These are phyloP conservation scores for Lactarius indigo DNA, from an alignment of 768 basidiomycete species.

Conservation along the genomic window DNA sequence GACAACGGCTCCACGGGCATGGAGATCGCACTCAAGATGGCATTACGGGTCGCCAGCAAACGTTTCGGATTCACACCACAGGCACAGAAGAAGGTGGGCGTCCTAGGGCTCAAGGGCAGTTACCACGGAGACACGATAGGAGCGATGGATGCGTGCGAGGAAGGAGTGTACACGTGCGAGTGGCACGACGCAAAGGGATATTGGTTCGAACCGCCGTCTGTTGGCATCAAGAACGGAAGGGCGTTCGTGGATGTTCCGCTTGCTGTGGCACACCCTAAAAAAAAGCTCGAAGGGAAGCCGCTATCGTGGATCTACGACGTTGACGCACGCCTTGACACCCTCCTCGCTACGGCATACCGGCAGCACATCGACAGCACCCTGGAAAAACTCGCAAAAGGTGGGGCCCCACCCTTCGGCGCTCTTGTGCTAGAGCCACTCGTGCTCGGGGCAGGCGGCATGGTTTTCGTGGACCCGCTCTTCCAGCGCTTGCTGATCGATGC, in stretches of 20 bases:
- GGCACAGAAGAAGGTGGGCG: constrained; percentile 55
- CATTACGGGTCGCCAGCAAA: constrained; percentile 62
- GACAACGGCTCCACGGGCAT: constrained; percentile 96
- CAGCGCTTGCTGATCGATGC: constrained; percentile 83
- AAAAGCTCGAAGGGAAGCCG: constrained; percentile 38
- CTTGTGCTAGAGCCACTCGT: constrained; percentile 88
- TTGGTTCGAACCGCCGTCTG: constrained; percentile 89
- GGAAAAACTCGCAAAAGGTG: constrained; percentile 40
- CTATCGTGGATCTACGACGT: constrained; percentile 71
- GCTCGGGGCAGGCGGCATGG: constrained; percentile 96
- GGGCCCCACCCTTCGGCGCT: constrained; percentile 53
- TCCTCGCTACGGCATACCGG: constrained; percentile 63
- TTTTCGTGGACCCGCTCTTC: constrained; percentile 96
- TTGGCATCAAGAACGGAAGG: constrained; percentile 62
- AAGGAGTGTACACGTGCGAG: constrained; percentile 90
- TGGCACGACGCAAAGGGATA: constrained; percentile 92
- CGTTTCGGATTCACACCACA: constrained; percentile 37
- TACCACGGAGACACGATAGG: constrained; percentile 99
- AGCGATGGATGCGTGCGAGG: constrained; percentile 92
- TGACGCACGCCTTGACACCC: constrained; percentile 49
- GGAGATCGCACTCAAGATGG: constrained; percentile 99
- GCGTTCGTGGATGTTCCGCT: constrained; percentile 53
- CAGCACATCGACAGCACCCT: constrained; percentile 54
- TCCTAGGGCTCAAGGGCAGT: constrained; percentile 85
- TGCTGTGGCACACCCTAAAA: constrained; percentile 32